A percentile compares a stretch with the other conserved stretches of the same genome.
These are phyloP conservation scores for Botryotinia convoluta DNA, from an alignment of 2,329 filamentous ascomycete species.

Conservation along the genomic window DNA sequence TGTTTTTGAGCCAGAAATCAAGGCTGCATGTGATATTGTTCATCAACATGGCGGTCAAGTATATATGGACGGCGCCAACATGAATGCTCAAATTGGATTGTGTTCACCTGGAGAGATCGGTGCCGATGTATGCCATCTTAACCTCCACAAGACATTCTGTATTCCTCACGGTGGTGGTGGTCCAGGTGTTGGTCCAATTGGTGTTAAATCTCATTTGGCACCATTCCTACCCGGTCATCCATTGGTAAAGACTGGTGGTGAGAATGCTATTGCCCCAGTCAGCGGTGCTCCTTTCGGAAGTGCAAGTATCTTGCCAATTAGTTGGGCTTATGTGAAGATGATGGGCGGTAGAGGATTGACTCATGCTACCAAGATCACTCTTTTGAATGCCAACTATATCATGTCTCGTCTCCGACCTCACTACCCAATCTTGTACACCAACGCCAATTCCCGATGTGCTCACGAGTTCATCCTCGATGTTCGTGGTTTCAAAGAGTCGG, in stretches of 20 bases:
- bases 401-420: conserved; percentile 80
- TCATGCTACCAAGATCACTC: conserved; percentile 83
- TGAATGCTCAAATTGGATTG: conserved; percentile 96
- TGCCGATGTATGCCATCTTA: conserved; percentile 94
- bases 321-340: conserved; percentile 91
- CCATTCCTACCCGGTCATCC: conserved; percentile 72
- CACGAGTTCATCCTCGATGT: conserved; percentile 97
- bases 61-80: conserved; percentile 98
- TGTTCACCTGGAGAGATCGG: conserved; percentile 94
- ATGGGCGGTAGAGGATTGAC: conserved; percentile 83
- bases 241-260: conserved; percentile 54
- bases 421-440: conserved; percentile 93
- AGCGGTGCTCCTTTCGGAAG: conserved; percentile 83
- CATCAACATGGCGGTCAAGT: conserved; percentile 88
- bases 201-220: conserved; percentile 77
- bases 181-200: conserved; percentile 90
- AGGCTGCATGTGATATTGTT: conserved; percentile 79
- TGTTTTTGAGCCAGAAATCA: conserved; percentile 88
- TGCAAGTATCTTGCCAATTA: conserved; percentile 89
- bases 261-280: conserved; percentile 64
- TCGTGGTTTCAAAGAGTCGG: conserved; percentile 77
- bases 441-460: conserved; percentile 80
- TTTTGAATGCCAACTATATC: conserved; percentile 98
- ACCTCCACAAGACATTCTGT: conserved; percentile 98
- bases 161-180: conserved; percentile 95